Percentiles rank a stretch among this genome's conserved stretches.
Conservation (phyloP, 345 rosid genomes). For the Luvunga scandens region DNA sequence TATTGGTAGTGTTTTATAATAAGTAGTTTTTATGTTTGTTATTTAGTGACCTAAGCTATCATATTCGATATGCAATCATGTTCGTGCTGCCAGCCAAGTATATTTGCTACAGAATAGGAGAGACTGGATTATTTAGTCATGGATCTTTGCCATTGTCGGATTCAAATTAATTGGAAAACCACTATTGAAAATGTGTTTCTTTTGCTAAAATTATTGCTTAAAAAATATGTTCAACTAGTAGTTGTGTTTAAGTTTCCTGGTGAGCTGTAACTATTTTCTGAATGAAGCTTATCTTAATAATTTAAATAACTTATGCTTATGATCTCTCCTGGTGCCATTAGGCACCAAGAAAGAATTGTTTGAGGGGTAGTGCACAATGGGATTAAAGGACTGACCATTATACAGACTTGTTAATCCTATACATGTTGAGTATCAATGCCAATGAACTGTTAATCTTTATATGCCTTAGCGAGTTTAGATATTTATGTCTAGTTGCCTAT, state of each 20-base stretch:
- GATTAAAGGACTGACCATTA: neutral
- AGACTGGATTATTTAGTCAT: neutral
- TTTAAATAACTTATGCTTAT: neutral
- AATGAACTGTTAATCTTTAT: neutral
- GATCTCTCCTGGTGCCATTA: neutral
- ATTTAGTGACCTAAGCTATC: neutral
- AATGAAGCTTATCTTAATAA: neutral
- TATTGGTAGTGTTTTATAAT: neutral
- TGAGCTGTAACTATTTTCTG: neutral
- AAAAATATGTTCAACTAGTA: neutral
- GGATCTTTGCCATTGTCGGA: neutral
- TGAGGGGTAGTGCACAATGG: neutral
- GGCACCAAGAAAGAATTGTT: neutral
- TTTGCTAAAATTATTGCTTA: neutral
- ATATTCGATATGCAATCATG: neutral
- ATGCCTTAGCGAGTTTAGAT: neutral
- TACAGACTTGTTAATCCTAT: neutral
- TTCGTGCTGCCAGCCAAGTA: neutral
- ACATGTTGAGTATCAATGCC: neutral
- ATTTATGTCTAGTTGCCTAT: neutral
- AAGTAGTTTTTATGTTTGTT: neutral
- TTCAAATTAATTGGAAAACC: neutral
- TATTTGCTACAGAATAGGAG: neutral
- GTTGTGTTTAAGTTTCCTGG: neutral
- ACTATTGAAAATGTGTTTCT: neutral